Percentiles rank a stretch among this genome's conserved stretches.
phyloP scores from a whole-genome alignment of 2,329 filamentous ascomycete genomes.

The Scleromitrula shiraiana region DNA sequence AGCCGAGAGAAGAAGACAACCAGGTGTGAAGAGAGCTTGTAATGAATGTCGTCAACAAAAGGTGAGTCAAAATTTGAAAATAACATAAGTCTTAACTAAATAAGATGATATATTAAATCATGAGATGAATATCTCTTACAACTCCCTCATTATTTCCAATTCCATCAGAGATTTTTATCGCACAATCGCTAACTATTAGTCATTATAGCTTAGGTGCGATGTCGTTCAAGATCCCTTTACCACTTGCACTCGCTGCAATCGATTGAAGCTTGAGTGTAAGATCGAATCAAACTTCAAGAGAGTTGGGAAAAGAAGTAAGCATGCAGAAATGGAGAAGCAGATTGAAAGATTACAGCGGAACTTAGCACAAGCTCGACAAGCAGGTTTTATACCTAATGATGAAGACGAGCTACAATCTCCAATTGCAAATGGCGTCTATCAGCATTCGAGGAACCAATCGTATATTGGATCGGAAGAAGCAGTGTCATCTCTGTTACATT shows the following conservation, averaged over 20 bases:
- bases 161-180: no score
- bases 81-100: no score
- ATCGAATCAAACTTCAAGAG: conserved; percentile 86
- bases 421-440: conserved; percentile 46
- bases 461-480: conserved; percentile 62
- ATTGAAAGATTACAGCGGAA: conserved; percentile 60
- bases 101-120: neutral
- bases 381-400: conserved; percentile 47
- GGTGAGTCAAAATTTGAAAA: no score
- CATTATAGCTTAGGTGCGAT: conserved; percentile 67
- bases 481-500: conserved; percentile 56
- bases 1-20: conserved; percentile 54
- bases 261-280: conserved; percentile 74
- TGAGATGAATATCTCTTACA: neutral
- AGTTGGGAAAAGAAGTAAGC: conserved; percentile 71
- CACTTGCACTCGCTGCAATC: conserved; percentile 68
- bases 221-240: conserved; percentile 74
- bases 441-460: conserved; percentile 49
- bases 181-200: conserved; percentile 7
- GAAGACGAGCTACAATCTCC: conserved; percentile 53
- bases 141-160: no score
- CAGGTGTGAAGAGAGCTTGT: conserved; percentile 69
- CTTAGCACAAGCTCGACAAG: conserved; percentile 50
- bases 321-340: conserved; percentile 81
- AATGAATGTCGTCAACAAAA: conserved; percentile 84